phyloP scores from a whole-genome alignment of 148 eudicot species.

The Chenopodium formosanum region DNA sequence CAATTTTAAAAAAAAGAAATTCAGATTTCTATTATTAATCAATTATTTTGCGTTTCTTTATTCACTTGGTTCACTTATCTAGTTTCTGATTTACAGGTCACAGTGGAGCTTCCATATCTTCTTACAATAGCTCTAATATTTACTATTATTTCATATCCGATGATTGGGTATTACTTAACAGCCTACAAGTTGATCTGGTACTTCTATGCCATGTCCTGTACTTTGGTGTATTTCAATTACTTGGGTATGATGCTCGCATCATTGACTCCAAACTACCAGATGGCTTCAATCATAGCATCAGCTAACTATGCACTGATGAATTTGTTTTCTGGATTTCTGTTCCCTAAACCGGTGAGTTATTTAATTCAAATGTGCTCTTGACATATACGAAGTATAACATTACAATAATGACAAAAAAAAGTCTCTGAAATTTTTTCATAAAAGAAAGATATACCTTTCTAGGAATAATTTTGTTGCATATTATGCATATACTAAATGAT shows the following conservation, averaged over 20 bases:
- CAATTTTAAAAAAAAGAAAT: too few species aligned
- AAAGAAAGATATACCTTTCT: neutral
- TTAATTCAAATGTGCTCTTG: neutral
- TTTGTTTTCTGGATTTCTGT: conserved; percentile 61
- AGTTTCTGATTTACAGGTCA: conserved; percentile 41
- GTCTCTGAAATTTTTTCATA: neutral
- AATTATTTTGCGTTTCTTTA: neutral
- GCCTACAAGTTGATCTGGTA: conserved; percentile 67
- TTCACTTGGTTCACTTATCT: neutral
- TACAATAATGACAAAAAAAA: neutral
- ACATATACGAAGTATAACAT: too few species aligned
- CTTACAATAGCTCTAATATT: conserved; percentile 43
- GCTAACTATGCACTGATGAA: conserved; percentile 45
- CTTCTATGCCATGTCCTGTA: conserved; percentile 57
- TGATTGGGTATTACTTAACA: conserved; percentile 67
- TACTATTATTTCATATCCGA: conserved; percentile 62
- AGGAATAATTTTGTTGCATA: neutral
- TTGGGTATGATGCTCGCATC: conserved; percentile 72
- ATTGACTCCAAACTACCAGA: conserved; percentile 54
- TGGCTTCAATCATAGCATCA: conserved; percentile 47
- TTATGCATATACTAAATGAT: neutral
- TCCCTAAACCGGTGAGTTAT: conserved; percentile 66
- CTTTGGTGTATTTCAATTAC: conserved; percentile 59
- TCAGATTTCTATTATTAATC: too few species aligned
- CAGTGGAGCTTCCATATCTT: conserved; percentile 67